Percentiles rank a stretch among this genome's conserved stretches.
Conservation (phyloP, 768 basidiomycete species). For the Boletus barrowsii region DNA sequence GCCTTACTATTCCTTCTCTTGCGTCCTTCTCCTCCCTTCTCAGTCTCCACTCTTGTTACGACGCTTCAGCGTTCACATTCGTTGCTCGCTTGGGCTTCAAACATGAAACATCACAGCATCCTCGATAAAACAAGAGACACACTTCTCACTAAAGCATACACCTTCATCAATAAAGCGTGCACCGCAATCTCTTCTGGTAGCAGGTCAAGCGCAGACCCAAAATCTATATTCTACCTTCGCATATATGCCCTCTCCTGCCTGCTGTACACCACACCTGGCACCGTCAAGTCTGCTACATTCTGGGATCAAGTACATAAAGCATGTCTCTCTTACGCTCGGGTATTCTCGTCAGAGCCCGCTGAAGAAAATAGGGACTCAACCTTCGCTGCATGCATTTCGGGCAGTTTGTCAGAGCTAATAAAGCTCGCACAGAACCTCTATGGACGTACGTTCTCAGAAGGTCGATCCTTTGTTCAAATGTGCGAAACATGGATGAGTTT, state of each 20-base stretch:
- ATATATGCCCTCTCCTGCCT: constrained; percentile 45
- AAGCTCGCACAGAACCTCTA: constrained; percentile 36
- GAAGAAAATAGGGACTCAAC: constrained; percentile 26
- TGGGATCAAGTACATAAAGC: constrained; percentile 68
- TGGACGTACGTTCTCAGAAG: constrained; percentile 41
- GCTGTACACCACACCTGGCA: constrained; percentile 48
- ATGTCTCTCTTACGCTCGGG: constrained; percentile 33
- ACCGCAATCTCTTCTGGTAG: constrained; percentile 30
- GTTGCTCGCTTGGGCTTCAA: constrained; percentile 53
- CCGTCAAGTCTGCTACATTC: constrained; percentile 49
- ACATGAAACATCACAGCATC: constrained; percentile 33
- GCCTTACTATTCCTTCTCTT: constrained; percentile 33
- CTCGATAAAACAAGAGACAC: constrained; percentile 55
- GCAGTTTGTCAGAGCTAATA: constrained; percentile 46
- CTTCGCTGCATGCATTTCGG: constrained; percentile 37
- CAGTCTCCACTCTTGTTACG: constrained; percentile 24
- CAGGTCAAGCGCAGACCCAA: constrained; percentile 9
- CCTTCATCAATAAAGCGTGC: constrained; percentile 39
- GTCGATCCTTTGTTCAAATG: constrained; percentile 54
- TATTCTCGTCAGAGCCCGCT: constrained; percentile 11
- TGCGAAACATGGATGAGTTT: constrained; percentile 74
- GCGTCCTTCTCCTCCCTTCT: constrained; percentile 18
- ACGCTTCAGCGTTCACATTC: constrained; percentile 33
- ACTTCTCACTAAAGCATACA: constrained; percentile 59
- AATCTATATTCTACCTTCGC: constrained; percentile 37